Evolutionary conservation across 2,329 filamentous ascomycete species (phyloP).

Genomic region (Ceratocystis papillata): DNA sequence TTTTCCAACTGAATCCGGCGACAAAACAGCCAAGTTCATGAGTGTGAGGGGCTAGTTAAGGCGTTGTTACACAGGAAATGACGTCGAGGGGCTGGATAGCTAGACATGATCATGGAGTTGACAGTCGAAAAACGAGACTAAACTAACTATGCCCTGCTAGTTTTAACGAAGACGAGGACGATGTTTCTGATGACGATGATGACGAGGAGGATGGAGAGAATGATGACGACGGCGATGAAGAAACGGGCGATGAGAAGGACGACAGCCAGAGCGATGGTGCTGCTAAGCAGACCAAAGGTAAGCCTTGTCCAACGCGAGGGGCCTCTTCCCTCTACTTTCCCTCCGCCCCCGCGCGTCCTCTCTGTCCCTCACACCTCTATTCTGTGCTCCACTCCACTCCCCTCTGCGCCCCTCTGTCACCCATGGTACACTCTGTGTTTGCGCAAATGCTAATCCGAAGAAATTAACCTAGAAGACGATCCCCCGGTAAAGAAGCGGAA

Average conservation of each 20-base stretch:
- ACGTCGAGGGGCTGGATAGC: too few relatives aligned
- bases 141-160: not conserved
- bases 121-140: too few relatives aligned
- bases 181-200: slow-evolving; percentile 34
- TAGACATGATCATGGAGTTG: too few relatives aligned
- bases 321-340: too few relatives aligned
- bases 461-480: slow-evolving; percentile 31
- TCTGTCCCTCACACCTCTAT: too few relatives aligned
- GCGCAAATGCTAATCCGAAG: not conserved
- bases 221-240: slow-evolving; percentile 32
- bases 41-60: too few relatives aligned
- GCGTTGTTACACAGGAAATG: too few relatives aligned
- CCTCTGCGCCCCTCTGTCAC: too few relatives aligned
- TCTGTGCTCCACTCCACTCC: not conserved
- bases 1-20: not conserved
- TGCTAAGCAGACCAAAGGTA: slow-evolving; percentile 16
- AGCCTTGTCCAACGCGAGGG: not conserved
- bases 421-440: not conserved
- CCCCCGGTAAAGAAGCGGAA: slow-evolving; percentile 45
- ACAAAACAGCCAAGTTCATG: too few relatives aligned
- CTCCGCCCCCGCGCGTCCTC: too few relatives aligned
- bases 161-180: slow-evolving; percentile 16
- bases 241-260: slow-evolving; percentile 29
- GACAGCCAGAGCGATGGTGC: slow-evolving; percentile 25
- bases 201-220: slow-evolving; percentile 34